Evolutionary conservation across 129 eudicot genomes (phyloP).

Genomic region (Solidago caesia): DNA sequence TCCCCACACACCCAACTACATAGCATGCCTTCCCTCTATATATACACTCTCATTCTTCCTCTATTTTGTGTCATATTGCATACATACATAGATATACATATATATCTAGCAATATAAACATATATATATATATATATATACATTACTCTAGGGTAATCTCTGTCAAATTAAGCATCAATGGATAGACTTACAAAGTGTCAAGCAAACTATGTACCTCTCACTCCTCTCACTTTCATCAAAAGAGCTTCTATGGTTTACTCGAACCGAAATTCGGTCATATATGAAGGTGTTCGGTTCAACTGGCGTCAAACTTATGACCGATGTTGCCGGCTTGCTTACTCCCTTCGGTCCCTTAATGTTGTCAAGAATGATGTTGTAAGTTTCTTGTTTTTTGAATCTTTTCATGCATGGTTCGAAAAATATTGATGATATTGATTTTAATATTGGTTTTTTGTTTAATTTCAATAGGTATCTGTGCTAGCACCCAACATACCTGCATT

Average conservation of each 20-base stretch:
- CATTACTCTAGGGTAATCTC: too few relatives aligned
- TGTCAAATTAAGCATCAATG: too few relatives aligned
- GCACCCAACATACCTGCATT: constrained; percentile 80
- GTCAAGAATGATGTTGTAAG: constrained; percentile 65
- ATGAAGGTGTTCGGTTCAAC: constrained; percentile 48
- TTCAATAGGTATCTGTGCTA: constrained; percentile 60
- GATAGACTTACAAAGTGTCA: constrained; percentile 39
- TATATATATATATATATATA: too few relatives aligned
- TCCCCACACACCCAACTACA: too few relatives aligned
- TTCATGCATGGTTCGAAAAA: neutral
- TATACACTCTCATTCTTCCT: neutral
- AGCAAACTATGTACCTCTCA: constrained; percentile 69
- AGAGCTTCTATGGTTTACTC: constrained; percentile 63
- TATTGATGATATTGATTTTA: neutral
- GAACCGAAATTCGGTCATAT: constrained; percentile 53
- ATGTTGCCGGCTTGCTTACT: constrained; percentile 62
- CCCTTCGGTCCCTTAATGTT: constrained; percentile 57
- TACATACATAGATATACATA: neutral
- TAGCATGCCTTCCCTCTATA: constrained; percentile 14
- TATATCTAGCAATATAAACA: neutral
- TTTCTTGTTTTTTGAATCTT: neutral
- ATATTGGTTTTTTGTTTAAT: neutral
- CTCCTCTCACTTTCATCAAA: constrained; percentile 69
- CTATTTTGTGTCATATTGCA: constrained; percentile 9
- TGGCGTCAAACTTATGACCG: constrained; percentile 67